These are phyloP conservation scores for Raddia guianensis DNA, from an alignment of 176 grass and related monocot species.

Conservation along the genomic window DNA sequence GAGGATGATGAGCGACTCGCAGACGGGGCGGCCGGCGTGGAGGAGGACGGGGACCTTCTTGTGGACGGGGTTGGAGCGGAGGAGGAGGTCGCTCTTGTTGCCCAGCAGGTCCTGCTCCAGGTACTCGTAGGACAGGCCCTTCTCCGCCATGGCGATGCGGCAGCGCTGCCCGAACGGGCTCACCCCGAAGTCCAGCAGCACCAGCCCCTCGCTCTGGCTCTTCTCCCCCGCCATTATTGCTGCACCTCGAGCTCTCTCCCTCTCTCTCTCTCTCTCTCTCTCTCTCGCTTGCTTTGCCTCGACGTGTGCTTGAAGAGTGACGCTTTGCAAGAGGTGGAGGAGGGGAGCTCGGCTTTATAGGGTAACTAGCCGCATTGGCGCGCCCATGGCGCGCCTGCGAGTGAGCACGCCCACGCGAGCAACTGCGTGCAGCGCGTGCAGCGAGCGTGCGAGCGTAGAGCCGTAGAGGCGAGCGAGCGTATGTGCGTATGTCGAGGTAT, in stretches of 20 bases:
- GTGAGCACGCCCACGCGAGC: too few species aligned
- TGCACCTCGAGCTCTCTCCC: too few species aligned
- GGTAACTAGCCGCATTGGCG: too few species aligned
- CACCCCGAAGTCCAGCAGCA: slow-evolving; percentile 53
- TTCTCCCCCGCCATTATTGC: slow-evolving; percentile 9
- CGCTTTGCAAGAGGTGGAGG: too few species aligned
- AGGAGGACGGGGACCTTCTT: slow-evolving; percentile 84
- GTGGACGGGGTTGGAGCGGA: slow-evolving; percentile 68
- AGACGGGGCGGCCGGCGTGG: slow-evolving; percentile 50
- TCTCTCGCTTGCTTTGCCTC: background rate
- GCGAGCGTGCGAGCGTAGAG: too few species aligned
- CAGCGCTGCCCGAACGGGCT: slow-evolving; percentile 70
- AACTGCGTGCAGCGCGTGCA: too few species aligned
- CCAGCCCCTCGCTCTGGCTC: slow-evolving; percentile 39
- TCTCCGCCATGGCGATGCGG: slow-evolving; percentile 60
- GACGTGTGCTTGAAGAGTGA: background rate
- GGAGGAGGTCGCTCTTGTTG: slow-evolving; percentile 68
- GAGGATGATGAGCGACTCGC: slow-evolving; percentile 67
- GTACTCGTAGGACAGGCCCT: slow-evolving; percentile 52
- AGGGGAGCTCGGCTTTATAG: background rate
- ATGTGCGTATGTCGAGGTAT: too few species aligned
- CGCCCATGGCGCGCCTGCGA: too few species aligned
- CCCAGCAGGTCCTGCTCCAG: slow-evolving; percentile 45
- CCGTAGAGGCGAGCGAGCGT: too few species aligned
- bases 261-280: too few species aligned